Base-by-base conservation (phyloP, 345 rosid genomes). In the Tarenaya hassleriana region DNA sequence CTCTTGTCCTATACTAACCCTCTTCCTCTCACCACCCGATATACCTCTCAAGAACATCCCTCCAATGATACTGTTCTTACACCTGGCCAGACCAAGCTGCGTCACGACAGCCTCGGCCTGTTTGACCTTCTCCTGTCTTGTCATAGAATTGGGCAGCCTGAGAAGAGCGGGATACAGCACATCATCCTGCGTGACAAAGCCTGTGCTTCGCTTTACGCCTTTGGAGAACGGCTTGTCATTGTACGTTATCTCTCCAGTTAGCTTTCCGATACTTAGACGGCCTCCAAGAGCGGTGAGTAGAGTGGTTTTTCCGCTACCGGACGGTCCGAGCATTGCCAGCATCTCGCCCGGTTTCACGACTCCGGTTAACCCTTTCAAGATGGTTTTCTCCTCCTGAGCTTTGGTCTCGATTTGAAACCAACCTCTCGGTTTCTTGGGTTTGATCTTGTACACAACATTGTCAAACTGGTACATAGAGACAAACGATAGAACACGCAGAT, bases 1-100 rank as follows among this genome's bases (percentile, higher is more conserved):
- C 75, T 90, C 97, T 42, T 75, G 84, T 18, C 97, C 97, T 44
- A 90, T 82, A 73, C 96, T 87, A 59, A 86, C 89, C 69, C 97
- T 76, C 64, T 86, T 90, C 33, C 96, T 75, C 64, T 86, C 97
- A 15, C 97, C 97, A 13, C 97, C 96, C 0, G 96, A 86, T 18
- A 90, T 31, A 3, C 97, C 97, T 20, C 95, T 77, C 47, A 86
- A 64, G 12, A 84, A 65, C 7, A 82, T 75, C 41, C 91, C 96
- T 2, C 97, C 97, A 52, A 90, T 82, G 13, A 86, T 59, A 55
- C 69, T 80, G n/a, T 79, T 68, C 57, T 83, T 80, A 50, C 97
- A 84, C 61, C 78, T 60, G 4, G 68, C 68, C 12, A 90, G 62
- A 8, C 97, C 97, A 12, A 90, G 75, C 58, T 90, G 83, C 47